Percentiles rank a stretch among this genome's conserved stretches.
Evolutionary conservation across 768 basidiomycete species (phyloP).

Genomic region (Boletus edulis): DNA sequence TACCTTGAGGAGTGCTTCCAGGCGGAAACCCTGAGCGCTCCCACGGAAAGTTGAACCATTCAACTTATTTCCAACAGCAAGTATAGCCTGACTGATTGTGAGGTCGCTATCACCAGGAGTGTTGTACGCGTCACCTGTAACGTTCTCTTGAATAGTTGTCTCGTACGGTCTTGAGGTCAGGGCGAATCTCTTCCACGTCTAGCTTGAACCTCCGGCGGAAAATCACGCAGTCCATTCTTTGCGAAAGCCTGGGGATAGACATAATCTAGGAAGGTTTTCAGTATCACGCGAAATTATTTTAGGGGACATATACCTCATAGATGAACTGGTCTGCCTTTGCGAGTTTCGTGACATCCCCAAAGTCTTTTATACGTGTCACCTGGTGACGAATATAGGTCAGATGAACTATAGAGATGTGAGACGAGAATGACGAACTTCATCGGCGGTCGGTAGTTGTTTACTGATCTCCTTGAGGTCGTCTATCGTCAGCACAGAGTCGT

Average conservation of each 20-base stretch:
- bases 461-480: constrained; percentile 77
- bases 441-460: constrained; percentile 73
- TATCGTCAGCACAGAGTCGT: constrained; percentile 64
- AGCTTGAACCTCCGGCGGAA: constrained; percentile 80
- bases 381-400: constrained; percentile 23
- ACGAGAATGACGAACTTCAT: constrained; percentile 54
- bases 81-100: constrained; percentile 49
- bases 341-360: constrained; percentile 69
- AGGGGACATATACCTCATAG: constrained; percentile 49
- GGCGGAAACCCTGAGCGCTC: constrained; percentile 78
- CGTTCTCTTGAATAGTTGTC: constrained; percentile 63
- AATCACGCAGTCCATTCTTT: constrained; percentile 79
- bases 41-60: constrained; percentile 85
- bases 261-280: constrained; percentile 55
- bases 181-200: constrained; percentile 79
- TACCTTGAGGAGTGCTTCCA: constrained; percentile 83
- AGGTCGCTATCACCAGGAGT: background rate
- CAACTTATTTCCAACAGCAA: constrained; percentile 77
- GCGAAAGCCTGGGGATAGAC: constrained; percentile 68
- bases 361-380: constrained; percentile 64
- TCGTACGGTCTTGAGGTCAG: constrained; percentile 72
- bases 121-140: constrained; percentile 48
- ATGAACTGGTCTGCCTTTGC: constrained; percentile 87
- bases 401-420: background rate
- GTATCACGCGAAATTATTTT: background rate